Conservation (phyloP, 2,329 filamentous ascomycete genomes). For the Pseudogymnoascus sp. region DNA sequence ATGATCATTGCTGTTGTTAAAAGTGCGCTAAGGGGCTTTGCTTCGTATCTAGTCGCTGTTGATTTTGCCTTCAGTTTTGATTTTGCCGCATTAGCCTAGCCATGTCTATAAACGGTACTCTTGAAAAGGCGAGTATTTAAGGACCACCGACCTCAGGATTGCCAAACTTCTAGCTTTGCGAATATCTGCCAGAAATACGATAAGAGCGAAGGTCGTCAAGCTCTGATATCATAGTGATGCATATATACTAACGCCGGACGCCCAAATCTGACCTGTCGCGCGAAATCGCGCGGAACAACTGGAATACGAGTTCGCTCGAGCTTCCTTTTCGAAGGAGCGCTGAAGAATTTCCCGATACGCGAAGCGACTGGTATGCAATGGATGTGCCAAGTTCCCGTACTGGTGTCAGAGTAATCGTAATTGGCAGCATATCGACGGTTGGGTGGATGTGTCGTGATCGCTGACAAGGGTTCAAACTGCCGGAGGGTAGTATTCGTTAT, state of each 20-base stretch:
- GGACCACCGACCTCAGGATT: not conserved
- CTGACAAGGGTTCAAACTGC: slow-evolving; percentile 38
- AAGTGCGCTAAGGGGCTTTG: not conserved
- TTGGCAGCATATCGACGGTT: slow-evolving; percentile 34
- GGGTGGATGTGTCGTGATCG: slow-evolving; percentile 40
- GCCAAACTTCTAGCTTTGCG: slow-evolving; percentile 1
- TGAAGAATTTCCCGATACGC: slow-evolving; percentile 19
- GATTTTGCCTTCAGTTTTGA: not conserved
- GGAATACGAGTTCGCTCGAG: slow-evolving; percentile 20
- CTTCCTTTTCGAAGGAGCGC: slow-evolving; percentile 18
- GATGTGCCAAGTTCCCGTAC: slow-evolving; percentile 36
- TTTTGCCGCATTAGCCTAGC: not conserved
- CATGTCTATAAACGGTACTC: not conserved
- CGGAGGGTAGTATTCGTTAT: slow-evolving; percentile 47
- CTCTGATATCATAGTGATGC: not conserved
- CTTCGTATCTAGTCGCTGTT: not conserved
- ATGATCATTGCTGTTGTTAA: not conserved
- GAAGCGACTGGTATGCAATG: slow-evolving; percentile 23
- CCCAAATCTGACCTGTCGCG: slow-evolving; percentile 16
- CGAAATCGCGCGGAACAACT: slow-evolving; percentile 23
- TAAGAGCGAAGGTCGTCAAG: not conserved
- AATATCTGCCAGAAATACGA: slow-evolving; percentile 8
- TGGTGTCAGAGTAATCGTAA: slow-evolving; percentile 37
- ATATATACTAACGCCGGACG: not conserved
- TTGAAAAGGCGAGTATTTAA: not conserved